A percentile compares a stretch with the other conserved stretches of the same genome.
phyloP scores from a whole-genome alignment of 2,329 filamentous ascomycete species.

The Monilinia fructigena region DNA sequence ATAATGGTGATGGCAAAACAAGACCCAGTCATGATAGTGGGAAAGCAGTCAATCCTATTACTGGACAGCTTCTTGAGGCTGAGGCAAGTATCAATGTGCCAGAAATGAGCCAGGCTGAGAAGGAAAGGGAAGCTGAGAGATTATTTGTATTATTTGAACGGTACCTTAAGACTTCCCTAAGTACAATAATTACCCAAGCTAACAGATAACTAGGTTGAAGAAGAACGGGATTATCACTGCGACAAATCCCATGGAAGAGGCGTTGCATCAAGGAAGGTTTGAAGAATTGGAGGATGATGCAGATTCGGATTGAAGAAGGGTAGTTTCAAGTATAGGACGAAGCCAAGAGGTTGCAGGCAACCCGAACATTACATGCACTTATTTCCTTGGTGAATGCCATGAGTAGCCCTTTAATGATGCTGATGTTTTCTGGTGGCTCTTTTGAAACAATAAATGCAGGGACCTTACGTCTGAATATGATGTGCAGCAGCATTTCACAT shows the following conservation, averaged over 20 bases:
- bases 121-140: constrained; percentile 66
- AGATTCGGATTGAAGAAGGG: constrained; percentile 31
- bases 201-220: constrained; percentile 32
- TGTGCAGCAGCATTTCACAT: neutral
- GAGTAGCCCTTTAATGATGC: neutral
- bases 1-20: constrained; percentile 31
- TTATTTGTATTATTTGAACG: constrained; percentile 40
- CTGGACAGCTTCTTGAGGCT: constrained; percentile 37
- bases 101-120: constrained; percentile 88
- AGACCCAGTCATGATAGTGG: constrained; percentile 30
- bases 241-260: constrained; percentile 37
- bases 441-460: neutral
- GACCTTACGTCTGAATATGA: neutral
- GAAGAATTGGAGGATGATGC: constrained; percentile 38
- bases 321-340: neutral
- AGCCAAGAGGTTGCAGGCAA: neutral
- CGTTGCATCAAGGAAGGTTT: constrained; percentile 36
- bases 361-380: neutral
- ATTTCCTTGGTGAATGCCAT: neutral
- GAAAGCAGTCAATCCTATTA: constrained; percentile 37
- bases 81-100: constrained; percentile 48
- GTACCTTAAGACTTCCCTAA: constrained; percentile 26
- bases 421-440: neutral
- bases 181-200: constrained; percentile 13
- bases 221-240: constrained; percentile 38